phyloP scores from a whole-genome alignment of 805 yeast species.

The Kluyveromyces lactis region DNA sequence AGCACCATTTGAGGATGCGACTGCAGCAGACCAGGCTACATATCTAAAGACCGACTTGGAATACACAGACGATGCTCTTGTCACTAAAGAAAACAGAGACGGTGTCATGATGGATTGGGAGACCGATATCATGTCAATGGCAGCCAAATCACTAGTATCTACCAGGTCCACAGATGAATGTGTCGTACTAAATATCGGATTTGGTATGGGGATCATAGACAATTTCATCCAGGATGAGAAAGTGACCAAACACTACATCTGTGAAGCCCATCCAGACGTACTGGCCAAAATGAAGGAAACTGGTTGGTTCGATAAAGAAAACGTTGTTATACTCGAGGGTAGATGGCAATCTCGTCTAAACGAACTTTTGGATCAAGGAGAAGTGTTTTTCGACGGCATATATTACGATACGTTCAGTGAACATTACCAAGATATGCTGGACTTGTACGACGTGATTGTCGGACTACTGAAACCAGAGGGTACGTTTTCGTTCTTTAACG shows the following conservation, averaged over 20 bases:
- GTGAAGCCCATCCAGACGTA: constrained; percentile 94
- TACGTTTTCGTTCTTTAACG: constrained; percentile 84
- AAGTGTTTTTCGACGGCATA: constrained; percentile 75
- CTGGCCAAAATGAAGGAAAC: constrained; percentile 53
- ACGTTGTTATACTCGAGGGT: constrained; percentile 75
- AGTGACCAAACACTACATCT: constrained; percentile 63
- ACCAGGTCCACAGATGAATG: constrained; percentile 28
- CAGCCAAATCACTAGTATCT: constrained; percentile 64
- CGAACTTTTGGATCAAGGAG: constrained; percentile 47
- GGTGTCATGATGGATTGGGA: constrained; percentile 99
- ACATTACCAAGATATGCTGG: constrained; percentile 82
- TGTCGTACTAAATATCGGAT: constrained; percentile 75
- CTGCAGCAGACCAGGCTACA: constrained; percentile 56
- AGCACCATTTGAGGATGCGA: constrained; percentile 31
- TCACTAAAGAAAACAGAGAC: constrained; percentile 66
- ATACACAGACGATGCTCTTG: constrained; percentile 56
- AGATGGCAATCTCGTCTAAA: constrained; percentile 86
- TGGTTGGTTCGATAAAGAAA: constrained; percentile 75
- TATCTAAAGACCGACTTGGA: constrained; percentile 60
- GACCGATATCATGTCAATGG: constrained; percentile 66
- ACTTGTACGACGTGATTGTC: constrained; percentile 70
- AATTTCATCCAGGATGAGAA: constrained; percentile 49
- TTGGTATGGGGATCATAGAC: constrained; percentile 96
- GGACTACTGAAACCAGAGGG: constrained; percentile 81
- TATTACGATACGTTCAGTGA: constrained; percentile 93